Evolutionary conservation across 352 stramenopile species (phyloP).

Genomic region (Phytophthora pluvialis): DNA sequence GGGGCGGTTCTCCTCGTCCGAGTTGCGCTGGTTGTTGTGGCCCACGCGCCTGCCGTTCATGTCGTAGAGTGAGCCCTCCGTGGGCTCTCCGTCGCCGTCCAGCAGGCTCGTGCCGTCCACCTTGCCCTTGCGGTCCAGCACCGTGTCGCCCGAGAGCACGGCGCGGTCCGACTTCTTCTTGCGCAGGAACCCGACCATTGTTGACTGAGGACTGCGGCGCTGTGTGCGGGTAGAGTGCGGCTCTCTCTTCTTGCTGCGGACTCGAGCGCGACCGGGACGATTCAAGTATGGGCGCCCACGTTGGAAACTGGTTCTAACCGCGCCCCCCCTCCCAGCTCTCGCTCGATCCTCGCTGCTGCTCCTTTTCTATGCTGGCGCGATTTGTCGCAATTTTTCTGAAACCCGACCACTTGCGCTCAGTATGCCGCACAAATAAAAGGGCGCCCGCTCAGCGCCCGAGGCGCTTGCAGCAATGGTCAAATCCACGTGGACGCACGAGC

Average conservation of each 20-base stretch:
- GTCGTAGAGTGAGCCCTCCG: conserved; percentile 73
- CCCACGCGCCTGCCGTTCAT: conserved; percentile 48
- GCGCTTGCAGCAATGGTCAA: conserved; percentile 23
- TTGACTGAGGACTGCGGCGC: conserved; percentile 1
- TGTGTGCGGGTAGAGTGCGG: conserved; percentile 10
- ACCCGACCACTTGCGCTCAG: conserved; percentile 15
- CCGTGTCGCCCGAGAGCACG: conserved; percentile 70
- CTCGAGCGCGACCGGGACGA: conserved; percentile 27
- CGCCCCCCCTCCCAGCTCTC: conserved; percentile 26
- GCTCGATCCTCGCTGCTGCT: conserved; percentile 33
- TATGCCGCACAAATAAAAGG: conserved; percentile 34
- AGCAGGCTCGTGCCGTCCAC: conserved; percentile 85
- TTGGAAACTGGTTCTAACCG: conserved; percentile 30
- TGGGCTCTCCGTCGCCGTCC: conserved; percentile 83
- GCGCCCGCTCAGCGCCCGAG: conserved; percentile 28
- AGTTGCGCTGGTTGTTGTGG: conserved; percentile 57
- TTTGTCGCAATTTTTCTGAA: conserved; percentile 43
- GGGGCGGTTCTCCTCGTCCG: conserved; percentile 66
- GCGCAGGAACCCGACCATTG: conserved; percentile 82
- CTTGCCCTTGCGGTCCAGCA: conserved; percentile 85
- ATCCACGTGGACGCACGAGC: conserved; percentile 42
- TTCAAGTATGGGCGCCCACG: conserved; percentile 36
- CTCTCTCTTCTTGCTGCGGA: conserved; percentile 3
- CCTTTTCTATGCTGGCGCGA: conserved; percentile 34
- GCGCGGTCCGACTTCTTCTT: conserved; percentile 88